phyloP scores from a whole-genome alignment of 179 eudicot species.

The Amaranthus tricolor region DNA sequence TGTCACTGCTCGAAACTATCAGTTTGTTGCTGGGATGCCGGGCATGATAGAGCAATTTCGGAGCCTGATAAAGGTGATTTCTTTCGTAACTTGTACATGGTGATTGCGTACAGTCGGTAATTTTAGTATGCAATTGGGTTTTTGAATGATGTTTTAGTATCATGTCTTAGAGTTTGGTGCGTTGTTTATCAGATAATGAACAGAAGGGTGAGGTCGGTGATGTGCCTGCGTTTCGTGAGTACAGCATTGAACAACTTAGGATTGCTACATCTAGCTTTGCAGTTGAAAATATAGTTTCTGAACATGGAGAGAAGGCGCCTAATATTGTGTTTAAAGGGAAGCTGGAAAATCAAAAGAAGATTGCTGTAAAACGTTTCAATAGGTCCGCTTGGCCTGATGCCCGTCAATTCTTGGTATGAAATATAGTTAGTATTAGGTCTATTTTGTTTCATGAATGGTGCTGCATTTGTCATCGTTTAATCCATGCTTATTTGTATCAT shows the following conservation, averaged over 20 bases:
- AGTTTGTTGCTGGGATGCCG: conserved; percentile 55
- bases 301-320: conserved; percentile 91
- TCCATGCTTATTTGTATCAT: neutral
- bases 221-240: conserved; percentile 63
- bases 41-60: conserved; percentile 30
- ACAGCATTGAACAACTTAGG: conserved; percentile 63
- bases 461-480: neutral
- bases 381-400: conserved; percentile 92
- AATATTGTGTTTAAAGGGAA: conserved; percentile 81
- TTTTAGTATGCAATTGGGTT: neutral
- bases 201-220: conserved; percentile 51
- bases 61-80: conserved; percentile 43
- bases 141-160: neutral
- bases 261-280: conserved; percentile 87
- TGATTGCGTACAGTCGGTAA: neutral
- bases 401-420: conserved; percentile 68
- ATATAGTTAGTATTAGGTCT: neutral
- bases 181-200: conserved; percentile 47
- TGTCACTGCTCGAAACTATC: conserved; percentile 48
- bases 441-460: neutral
- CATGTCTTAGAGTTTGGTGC: conserved; percentile 1
- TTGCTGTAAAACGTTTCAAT: conserved; percentile 80
- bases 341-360: conserved; percentile 67
- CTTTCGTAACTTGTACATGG: neutral
- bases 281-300: conserved; percentile 79